Percentiles rank a stretch among this genome's conserved stretches.
These are phyloP conservation scores for Melocanna baccifera DNA, from an alignment of 176 grass and related monocot genomes.

Conservation along the genomic window DNA sequence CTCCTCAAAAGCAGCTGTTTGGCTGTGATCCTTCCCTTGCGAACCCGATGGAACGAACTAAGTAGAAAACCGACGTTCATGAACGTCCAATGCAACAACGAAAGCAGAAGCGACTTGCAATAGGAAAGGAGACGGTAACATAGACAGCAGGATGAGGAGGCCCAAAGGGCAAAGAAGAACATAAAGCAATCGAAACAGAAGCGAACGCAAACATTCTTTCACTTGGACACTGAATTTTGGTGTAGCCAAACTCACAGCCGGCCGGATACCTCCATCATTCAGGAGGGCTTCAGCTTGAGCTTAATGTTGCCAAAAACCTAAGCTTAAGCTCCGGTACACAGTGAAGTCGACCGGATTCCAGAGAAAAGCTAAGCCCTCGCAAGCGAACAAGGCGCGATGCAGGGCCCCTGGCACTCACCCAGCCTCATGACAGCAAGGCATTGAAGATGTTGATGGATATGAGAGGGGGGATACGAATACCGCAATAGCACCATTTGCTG, in stretches of 20 bases:
- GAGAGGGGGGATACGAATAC: not conserved
- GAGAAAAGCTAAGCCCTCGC: not conserved
- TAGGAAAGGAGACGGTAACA: too few species aligned
- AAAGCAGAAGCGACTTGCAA: too few species aligned
- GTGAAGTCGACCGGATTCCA: not conserved
- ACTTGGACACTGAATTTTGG: slow-evolving; percentile 32
- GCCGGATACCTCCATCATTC: not conserved
- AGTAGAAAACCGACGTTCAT: too few species aligned
- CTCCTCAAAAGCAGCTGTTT: too few species aligned
- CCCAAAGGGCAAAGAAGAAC: too few species aligned
- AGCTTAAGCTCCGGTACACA: not conserved
- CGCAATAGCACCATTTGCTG: not conserved
- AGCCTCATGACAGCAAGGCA: not conserved
- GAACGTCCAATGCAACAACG: too few species aligned
- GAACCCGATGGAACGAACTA: too few species aligned
- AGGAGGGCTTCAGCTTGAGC: not conserved
- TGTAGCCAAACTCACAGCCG: not conserved
- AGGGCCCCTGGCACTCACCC: too few species aligned
- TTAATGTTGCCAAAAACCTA: not conserved
- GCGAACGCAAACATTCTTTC: too few species aligned
- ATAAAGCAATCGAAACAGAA: too few species aligned
- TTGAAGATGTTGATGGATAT: not conserved
- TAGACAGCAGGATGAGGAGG: too few species aligned
- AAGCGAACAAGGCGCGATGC: not conserved
- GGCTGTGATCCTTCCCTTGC: too few species aligned